Evolutionary conservation across 192 early-diverging fungal species (phyloP).

Genomic region (Chytriomyces sp.): DNA sequence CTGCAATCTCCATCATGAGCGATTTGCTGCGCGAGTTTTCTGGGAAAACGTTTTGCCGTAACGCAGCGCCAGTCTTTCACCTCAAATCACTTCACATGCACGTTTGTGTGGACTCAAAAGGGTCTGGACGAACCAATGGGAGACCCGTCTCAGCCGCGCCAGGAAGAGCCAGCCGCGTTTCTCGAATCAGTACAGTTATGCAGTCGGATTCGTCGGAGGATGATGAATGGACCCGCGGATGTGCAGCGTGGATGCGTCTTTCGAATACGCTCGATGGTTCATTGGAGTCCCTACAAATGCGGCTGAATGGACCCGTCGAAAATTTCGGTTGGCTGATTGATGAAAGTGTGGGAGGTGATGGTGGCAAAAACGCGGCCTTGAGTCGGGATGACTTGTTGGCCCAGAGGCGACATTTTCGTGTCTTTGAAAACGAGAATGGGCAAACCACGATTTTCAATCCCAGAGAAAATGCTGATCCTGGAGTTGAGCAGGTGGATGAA

Average conservation of each 20-base stretch:
- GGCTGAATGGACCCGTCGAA: slow-evolving; percentile 9
- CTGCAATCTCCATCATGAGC: not conserved
- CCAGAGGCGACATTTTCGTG: slow-evolving; percentile 7
- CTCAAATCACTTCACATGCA: not conserved
- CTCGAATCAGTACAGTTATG: slow-evolving; percentile 8
- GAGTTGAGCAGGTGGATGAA: not conserved
- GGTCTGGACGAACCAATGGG: not conserved
- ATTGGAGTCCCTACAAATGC: slow-evolving; percentile 18
- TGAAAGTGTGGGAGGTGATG: not conserved
- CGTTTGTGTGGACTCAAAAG: slow-evolving; percentile 2
- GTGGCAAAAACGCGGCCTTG: not conserved
- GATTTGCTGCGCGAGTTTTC: not conserved
- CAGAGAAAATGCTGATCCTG: not conserved
- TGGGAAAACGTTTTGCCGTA: too few species aligned
- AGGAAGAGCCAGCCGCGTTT: not conserved
- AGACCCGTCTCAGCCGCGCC: not conserved
- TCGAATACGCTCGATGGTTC: not conserved
- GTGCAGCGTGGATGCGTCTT: slow-evolving; percentile 9
- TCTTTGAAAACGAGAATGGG: slow-evolving; percentile 24
- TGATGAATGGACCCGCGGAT: not conserved
- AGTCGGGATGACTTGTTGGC: not conserved
- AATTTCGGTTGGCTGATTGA: slow-evolving; percentile 14
- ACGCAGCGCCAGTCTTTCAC: not conserved
- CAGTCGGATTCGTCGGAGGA: not conserved
- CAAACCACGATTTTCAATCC: not conserved